Conservation (phyloP, 176 grass and related monocot species). For the Tillandsia fasciculata region DNA sequence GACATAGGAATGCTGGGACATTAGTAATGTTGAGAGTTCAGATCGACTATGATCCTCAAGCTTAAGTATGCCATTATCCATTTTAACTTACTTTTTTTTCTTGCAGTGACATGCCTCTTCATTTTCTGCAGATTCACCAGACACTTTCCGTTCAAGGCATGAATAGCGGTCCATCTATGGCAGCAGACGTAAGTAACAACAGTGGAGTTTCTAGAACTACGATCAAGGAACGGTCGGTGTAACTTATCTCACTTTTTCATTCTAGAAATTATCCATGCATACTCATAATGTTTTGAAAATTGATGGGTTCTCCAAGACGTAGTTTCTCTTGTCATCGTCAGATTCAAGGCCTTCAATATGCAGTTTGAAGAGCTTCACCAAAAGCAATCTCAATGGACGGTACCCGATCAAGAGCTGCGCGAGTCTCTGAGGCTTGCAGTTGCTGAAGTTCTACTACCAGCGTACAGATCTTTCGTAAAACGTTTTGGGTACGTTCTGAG, state of each 20-base stretch:
- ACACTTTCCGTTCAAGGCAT: slow-evolving; percentile 48
- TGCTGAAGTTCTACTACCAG: slow-evolving; percentile 79
- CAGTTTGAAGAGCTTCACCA: slow-evolving; percentile 87
- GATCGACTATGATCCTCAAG: no score
- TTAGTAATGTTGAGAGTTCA: no score
- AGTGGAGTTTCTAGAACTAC: slow-evolving; percentile 66
- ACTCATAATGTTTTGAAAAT: no score
- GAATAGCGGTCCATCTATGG: slow-evolving; percentile 29
- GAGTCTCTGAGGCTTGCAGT: slow-evolving; percentile 90
- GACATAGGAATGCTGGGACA: no score
- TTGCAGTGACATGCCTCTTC: background rate
- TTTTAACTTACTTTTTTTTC: background rate
- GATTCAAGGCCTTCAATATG: slow-evolving; percentile 86
- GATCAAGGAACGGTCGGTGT: slow-evolving; percentile 64
- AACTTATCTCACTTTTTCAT: background rate
- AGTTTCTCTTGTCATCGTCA: slow-evolving; percentile 14
- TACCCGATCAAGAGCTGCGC: slow-evolving; percentile 80
- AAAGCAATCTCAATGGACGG: slow-evolving; percentile 84
- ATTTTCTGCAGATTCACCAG: slow-evolving; percentile 54
- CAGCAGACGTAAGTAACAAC: slow-evolving; percentile 32
- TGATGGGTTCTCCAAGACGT: background rate
- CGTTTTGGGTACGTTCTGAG: slow-evolving; percentile 61
- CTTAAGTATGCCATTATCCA: no score
- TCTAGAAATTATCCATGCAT: background rate
- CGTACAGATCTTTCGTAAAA: slow-evolving; percentile 82